Percentiles rank a stretch among this genome's conserved stretches.
Evolutionary conservation across 306 rosid genomes (phyloP).

Genomic region (Biancaea sappan): DNA sequence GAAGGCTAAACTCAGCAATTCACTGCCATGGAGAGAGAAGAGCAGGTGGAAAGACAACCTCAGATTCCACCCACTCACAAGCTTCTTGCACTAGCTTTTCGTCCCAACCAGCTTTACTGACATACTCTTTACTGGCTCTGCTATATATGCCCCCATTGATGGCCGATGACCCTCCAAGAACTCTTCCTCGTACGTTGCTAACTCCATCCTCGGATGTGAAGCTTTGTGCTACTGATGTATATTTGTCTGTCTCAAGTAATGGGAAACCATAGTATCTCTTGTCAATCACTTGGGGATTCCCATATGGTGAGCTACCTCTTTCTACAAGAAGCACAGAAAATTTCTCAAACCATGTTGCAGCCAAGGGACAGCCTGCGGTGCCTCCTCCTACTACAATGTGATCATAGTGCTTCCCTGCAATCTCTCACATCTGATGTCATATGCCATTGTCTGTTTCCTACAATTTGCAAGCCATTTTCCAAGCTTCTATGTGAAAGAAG

Average conservation of each 20-base stretch:
- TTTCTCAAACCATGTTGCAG: conserved; percentile 66
- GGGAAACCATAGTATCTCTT: conserved; percentile 61
- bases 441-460: conserved; percentile 50
- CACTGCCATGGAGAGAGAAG: conserved; percentile 63
- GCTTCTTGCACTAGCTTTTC: conserved; percentile 53
- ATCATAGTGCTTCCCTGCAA: conserved; percentile 65
- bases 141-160: conserved; percentile 77
- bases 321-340: conserved; percentile 71
- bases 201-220: conserved; percentile 68
- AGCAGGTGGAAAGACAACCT: conserved; percentile 57
- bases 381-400: conserved; percentile 85
- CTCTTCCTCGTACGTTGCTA: conserved; percentile 70
- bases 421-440: conserved; percentile 70
- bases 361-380: conserved; percentile 71
- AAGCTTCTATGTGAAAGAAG: not conserved
- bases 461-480: conserved; percentile 15
- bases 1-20: conserved; percentile 70
- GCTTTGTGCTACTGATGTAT: conserved; percentile 69
- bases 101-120: conserved; percentile 60
- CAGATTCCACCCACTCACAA: conserved; percentile 77
- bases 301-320: conserved; percentile 73
- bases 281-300: conserved; percentile 57
- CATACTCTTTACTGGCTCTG: conserved; percentile 72
- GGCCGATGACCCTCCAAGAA: conserved; percentile 79
- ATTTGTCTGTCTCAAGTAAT: conserved; percentile 46